Conservation (phyloP, 768 basidiomycete species). For the Porpolomopsis calyptriformis region DNA sequence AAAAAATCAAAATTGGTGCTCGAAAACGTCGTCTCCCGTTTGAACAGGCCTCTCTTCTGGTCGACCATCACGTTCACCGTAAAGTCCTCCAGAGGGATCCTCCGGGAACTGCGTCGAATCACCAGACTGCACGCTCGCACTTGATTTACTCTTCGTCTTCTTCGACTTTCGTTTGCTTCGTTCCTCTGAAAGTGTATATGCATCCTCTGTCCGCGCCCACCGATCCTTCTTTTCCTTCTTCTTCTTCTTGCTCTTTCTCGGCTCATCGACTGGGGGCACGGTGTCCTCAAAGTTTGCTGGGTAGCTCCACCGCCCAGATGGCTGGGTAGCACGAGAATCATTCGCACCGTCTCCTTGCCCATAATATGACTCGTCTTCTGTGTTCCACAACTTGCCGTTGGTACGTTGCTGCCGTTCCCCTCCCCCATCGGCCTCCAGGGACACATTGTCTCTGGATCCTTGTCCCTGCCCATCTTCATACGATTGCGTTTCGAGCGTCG, state of each 20-base stretch:
- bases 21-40: conserved; percentile 40
- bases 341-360: conserved; percentile 31
- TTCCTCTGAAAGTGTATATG: conserved; percentile 47
- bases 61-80: conserved; percentile 28
- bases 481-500: conserved; percentile 58
- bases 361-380: conserved; percentile 72
- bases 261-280: conserved; percentile 26
- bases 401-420: conserved; percentile 18
- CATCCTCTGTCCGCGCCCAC: conserved; percentile 82
- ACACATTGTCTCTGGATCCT: conserved; percentile 32
- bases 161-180: conserved; percentile 43
- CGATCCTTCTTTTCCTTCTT: conserved; percentile 80
- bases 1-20: conserved; percentile 62
- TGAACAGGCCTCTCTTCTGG: conserved; percentile 12
- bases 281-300: conserved; percentile 75
- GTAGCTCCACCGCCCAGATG: conserved; percentile 69
- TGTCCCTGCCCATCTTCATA: conserved; percentile 73
- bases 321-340: conserved; percentile 20
- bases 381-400: conserved; percentile 58
- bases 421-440: conserved; percentile 24
- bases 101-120: conserved; percentile 51
- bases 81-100: conserved; percentile 60
- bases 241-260: conserved; percentile 40
- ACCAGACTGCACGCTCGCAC: conserved; percentile 24
- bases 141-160: conserved; percentile 49